Conservation (phyloP, 2,329 filamentous ascomycete species). For the Neoascochyta sp. region DNA sequence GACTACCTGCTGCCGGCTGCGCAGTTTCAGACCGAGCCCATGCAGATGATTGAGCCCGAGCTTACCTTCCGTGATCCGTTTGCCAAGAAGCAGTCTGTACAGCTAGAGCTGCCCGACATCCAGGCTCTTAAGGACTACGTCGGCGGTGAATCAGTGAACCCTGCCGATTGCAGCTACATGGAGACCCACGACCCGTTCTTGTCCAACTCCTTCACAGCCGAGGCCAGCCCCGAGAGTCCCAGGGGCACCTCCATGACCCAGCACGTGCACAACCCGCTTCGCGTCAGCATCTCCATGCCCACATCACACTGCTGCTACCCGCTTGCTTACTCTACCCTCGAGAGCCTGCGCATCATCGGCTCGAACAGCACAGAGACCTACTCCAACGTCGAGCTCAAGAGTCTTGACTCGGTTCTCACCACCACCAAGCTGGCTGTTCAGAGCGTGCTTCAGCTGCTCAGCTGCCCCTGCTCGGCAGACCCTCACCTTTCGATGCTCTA, state of each 20-base stretch:
- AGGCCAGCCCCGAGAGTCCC: constrained; percentile 18
- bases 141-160: constrained; percentile 18
- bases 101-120: constrained; percentile 23
- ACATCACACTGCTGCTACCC: constrained; percentile 29
- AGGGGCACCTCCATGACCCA: constrained; percentile 8
- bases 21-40: constrained; percentile 13
- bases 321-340: constrained; percentile 29
- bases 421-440: constrained; percentile 25
- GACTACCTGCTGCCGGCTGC: constrained; percentile 15
- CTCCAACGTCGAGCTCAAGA: constrained; percentile 16
- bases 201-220: constrained; percentile 7
- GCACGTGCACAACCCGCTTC: constrained; percentile 11
- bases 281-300: constrained; percentile 16
- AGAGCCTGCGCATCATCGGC: constrained; percentile 25
- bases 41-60: constrained; percentile 19
- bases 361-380: constrained; percentile 13
- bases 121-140: constrained; percentile 27
- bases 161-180: constrained; percentile 19
- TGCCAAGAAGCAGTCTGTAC: constrained; percentile 21
- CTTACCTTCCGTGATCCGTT: constrained; percentile 28
- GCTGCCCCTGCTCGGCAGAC: constrained; percentile 30
- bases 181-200: constrained; percentile 14
- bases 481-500: constrained; percentile 37
- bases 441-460: constrained; percentile 27
- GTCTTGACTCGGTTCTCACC: constrained; percentile 27